A percentile compares a stretch with the other conserved stretches of the same genome.
These are phyloP conservation scores for Bipolaris oryzae DNA, from an alignment of 2,329 filamentous ascomycete genomes.

Conservation along the genomic window DNA sequence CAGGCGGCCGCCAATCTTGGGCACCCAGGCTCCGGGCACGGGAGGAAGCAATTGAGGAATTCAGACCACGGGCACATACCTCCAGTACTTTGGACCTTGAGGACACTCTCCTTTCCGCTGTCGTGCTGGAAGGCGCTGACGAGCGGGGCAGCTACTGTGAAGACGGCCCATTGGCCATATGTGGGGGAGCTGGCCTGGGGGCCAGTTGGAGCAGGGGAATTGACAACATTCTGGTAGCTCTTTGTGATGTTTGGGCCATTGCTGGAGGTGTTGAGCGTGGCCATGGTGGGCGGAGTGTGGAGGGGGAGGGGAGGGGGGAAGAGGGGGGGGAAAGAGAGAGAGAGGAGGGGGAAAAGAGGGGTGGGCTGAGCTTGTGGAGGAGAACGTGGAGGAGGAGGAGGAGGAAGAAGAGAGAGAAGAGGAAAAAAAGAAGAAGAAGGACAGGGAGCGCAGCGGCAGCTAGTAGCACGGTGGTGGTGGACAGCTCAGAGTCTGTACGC, in stretches of 20 bases:
- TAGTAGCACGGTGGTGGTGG: neutral
- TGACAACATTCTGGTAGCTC: constrained; percentile 70
- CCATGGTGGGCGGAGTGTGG: constrained; percentile 66
- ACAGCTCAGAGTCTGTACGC: constrained; percentile 13
- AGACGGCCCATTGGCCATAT: constrained; percentile 90
- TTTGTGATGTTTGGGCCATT: constrained; percentile 61
- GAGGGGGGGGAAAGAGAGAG: constrained; percentile 5
- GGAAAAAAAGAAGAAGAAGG: neutral
- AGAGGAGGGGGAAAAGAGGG: constrained; percentile 7
- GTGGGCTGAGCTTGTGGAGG: constrained; percentile 4
- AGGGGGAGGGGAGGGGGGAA: constrained; percentile 9
- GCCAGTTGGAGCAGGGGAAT: constrained; percentile 63
- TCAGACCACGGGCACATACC: constrained; percentile 59
- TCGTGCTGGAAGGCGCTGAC: constrained; percentile 90
- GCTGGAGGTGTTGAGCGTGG: constrained; percentile 62
- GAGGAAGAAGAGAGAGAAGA: neutral
- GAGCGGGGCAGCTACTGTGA: constrained; percentile 89
- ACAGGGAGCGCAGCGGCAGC: too few relatives aligned
- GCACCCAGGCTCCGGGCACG: neutral
- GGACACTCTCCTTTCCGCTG: constrained; percentile 85
- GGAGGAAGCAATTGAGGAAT: constrained; percentile 9
- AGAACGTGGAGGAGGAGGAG: neutral
- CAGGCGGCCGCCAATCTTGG: constrained; percentile 4
- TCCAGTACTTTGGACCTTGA: constrained; percentile 93
- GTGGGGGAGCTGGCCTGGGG: constrained; percentile 72